These are phyloP conservation scores for Endocalyx cinctus DNA, from an alignment of 2,329 filamentous ascomycete genomes.

Conservation along the genomic window DNA sequence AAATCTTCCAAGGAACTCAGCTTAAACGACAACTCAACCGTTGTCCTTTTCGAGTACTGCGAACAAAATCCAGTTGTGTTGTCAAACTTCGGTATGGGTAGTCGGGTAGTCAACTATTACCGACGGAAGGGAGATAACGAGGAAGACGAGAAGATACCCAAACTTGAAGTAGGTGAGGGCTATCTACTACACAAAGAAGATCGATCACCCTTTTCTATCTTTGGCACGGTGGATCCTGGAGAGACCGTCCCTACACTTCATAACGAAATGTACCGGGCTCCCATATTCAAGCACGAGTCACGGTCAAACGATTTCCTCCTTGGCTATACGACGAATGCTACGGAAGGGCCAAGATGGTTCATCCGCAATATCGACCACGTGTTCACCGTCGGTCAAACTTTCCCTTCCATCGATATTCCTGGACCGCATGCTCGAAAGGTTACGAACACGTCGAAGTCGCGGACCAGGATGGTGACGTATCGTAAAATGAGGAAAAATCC, in stretches of 20 bases:
- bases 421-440: slow-evolving; percentile 92
- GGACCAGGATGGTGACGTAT: slow-evolving; percentile 93
- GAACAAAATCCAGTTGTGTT: slow-evolving; percentile 89
- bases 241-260: slow-evolving; percentile 87
- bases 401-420: slow-evolving; percentile 87
- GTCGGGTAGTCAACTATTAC: slow-evolving; percentile 94
- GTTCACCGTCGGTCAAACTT: slow-evolving; percentile 86
- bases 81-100: slow-evolving; percentile 97
- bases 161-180: slow-evolving; percentile 82
- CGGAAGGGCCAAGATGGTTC: slow-evolving; percentile 74
- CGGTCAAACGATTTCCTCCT: slow-evolving; percentile 82
- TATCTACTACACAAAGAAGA: slow-evolving; percentile 87
- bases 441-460: slow-evolving; percentile 93
- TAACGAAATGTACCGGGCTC: slow-evolving; percentile 92
- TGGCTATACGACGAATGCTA: slow-evolving; percentile 73
- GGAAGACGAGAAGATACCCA: slow-evolving; percentile 72
- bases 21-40: slow-evolving; percentile 81
- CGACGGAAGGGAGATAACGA: slow-evolving; percentile 73
- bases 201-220: slow-evolving; percentile 91
- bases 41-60: slow-evolving; percentile 89
- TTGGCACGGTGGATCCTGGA: slow-evolving; percentile 86
- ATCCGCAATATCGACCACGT: slow-evolving; percentile 87
- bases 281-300: slow-evolving; percentile 81
- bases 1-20: slow-evolving; percentile 76
- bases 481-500: slow-evolving; percentile 77